Evolutionary conservation across 2,329 filamentous ascomycete genomes (phyloP).

Genomic region (Teratosphaeria epicoccoides): DNA sequence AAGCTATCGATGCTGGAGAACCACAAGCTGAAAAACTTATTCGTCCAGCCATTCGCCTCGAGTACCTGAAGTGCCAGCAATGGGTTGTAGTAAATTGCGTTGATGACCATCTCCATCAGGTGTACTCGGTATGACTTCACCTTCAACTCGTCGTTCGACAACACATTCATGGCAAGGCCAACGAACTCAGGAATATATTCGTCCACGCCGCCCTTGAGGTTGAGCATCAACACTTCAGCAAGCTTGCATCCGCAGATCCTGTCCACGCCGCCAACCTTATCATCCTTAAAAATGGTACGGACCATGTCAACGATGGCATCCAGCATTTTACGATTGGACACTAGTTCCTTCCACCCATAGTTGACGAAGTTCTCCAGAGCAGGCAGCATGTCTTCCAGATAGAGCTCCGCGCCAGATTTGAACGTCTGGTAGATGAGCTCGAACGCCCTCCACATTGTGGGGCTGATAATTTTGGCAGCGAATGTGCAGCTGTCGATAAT

Average conservation of each 20-base stretch:
- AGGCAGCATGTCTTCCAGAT: conserved; percentile 96
- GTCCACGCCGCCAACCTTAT: conserved; percentile 87
- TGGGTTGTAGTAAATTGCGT: conserved; percentile 95
- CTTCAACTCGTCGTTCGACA: conserved; percentile 65
- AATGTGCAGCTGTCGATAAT: conserved; percentile 99
- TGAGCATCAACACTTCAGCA: conserved; percentile 93
- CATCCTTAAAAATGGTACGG: conserved; percentile 83
- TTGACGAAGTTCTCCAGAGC: conserved; percentile 96
- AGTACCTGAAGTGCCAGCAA: conserved; percentile 72
- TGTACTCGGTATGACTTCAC: conserved; percentile 93
- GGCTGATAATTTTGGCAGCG: conserved; percentile 87
- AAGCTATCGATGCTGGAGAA: conserved; percentile 94
- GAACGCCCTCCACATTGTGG: conserved; percentile 97
- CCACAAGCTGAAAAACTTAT: conserved; percentile 98
- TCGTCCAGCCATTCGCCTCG: conserved; percentile 89
- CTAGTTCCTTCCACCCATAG: conserved; percentile 71
- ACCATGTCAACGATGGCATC: conserved; percentile 90
- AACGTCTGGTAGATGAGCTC: conserved; percentile 94
- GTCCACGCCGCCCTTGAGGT: conserved; percentile 78
- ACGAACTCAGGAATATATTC: conserved; percentile 83
- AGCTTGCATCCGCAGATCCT: conserved; percentile 96
- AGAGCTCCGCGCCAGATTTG: conserved; percentile 92
- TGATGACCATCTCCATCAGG: conserved; percentile 98
- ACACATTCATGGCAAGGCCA: conserved; percentile 72
- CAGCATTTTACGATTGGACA: conserved; percentile 76